Evolutionary conservation across 352 stramenopile species (phyloP), one percentile per base, ranked within the genome.

Genomic region (Achlya hypogyna): DNA sequence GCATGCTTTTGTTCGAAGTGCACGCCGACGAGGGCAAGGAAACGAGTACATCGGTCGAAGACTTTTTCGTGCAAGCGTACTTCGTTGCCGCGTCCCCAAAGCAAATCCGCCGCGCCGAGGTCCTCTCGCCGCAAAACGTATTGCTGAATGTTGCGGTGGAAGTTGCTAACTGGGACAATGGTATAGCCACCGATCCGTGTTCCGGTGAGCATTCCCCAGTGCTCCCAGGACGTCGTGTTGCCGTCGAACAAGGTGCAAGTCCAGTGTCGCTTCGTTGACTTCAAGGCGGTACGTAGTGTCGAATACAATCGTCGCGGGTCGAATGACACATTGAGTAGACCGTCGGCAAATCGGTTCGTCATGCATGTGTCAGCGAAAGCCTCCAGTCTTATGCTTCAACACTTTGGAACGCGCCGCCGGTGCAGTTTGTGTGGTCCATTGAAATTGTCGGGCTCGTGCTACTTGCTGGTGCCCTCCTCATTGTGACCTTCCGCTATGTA

Each of bases 1-100:
- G 81, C 28, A 91, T 91, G 83, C 78, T 91, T 49, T 69, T 91
- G 5, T 89, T 91, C 64, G 83, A 91, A 54, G 72, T 91, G 4
- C 79, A 89, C 47, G 74, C 76, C 25, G 73, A 69, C 34, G n/a
- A 66, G 1, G 27, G 74, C 58, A 43, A 70, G 35, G n/a, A n/a
- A 45, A 38, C 9, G 45, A 67, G 29, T 34, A 62, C 28, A 9
- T 23, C 34, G 12, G 62, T 69, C n/a, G 75, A 72, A 45, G 69
- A 74, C 52, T 84, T 81, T 53, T 89, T 79, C 67, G 75, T 91
- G 53, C 83, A 91, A 47, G 63, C 79, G 31, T 91, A 78, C 65
- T 91, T 91, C 47, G 74, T 91, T 34, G 73, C 81, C 0, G 83
- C 83, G 35, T 84, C 81, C 16, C 83, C 83, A 27, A 62, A 81